phyloP scores from a whole-genome alignment of 2,329 filamentous ascomycete species.

The Hansfordia pulvinata region DNA sequence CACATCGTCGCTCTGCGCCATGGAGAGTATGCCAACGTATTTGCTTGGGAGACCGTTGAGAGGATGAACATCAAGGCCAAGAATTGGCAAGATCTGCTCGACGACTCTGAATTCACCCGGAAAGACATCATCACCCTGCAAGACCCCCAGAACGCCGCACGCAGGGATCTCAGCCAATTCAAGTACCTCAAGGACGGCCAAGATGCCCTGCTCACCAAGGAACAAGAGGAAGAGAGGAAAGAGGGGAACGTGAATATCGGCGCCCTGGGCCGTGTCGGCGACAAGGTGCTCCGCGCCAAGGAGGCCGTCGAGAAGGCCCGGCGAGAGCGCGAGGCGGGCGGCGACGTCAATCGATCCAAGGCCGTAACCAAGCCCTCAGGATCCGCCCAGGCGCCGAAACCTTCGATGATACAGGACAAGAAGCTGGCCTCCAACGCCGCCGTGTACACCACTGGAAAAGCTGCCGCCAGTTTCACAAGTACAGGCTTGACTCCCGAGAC shows the following conservation, averaged over 20 bases:
- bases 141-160: constrained; percentile 81
- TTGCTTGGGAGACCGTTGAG: constrained; percentile 91
- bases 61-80: constrained; percentile 93
- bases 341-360: constrained; percentile 40
- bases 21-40: constrained; percentile 81
- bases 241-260: constrained; percentile 62
- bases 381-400: constrained; percentile 16
- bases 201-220: constrained; percentile 50
- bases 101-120: constrained; percentile 73
- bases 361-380: constrained; percentile 23
- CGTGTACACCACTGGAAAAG: constrained; percentile 76
- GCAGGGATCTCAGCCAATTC: constrained; percentile 74
- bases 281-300: constrained; percentile 82
- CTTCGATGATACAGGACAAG: constrained; percentile 38
- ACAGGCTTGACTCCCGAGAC: constrained; percentile 90
- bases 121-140: constrained; percentile 94
- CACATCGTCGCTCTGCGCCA: constrained; percentile 82
- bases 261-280: constrained; percentile 63
- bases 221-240: constrained; percentile 54
- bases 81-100: constrained; percentile 85
- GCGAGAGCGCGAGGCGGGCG: constrained; percentile 51
- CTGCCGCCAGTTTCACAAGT: constrained; percentile 89
- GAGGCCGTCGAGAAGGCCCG: constrained; percentile 88
- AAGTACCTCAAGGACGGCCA: constrained; percentile 79
- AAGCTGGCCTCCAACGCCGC: constrained; percentile 72